Evolutionary conservation across 2,329 filamentous ascomycete genomes (phyloP).

Genomic region (Fusarium annulatum): DNA sequence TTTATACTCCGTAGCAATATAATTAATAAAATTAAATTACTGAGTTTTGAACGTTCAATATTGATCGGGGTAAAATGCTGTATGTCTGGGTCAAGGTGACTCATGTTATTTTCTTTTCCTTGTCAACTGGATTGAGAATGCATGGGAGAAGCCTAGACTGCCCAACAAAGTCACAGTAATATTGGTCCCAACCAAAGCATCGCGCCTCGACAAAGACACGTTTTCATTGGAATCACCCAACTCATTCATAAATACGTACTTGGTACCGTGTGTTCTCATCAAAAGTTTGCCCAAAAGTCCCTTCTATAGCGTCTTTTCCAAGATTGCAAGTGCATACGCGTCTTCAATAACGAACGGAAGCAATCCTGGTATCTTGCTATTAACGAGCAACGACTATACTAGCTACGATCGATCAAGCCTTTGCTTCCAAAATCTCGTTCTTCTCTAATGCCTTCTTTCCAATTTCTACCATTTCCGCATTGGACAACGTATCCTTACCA

Average conservation of each 20-base stretch:
- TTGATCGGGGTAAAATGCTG: background rate
- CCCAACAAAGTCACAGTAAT: too few species aligned
- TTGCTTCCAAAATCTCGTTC: background rate
- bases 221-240: fast-evolving
- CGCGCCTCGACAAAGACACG: too few species aligned
- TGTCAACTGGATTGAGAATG: fast-evolving
- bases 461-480: slow-evolving; percentile 56
- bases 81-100: background rate
- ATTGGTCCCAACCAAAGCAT: too few species aligned
- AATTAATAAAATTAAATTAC: fast-evolving
- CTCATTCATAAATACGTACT: fast-evolving
- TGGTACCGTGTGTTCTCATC: fast-evolving
- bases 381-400: background rate
- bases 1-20: background rate
- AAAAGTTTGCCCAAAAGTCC: fast-evolving
- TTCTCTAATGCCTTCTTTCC: slow-evolving; percentile 30
- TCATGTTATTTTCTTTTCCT: background rate
- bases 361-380: background rate
- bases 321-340: background rate
- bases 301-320: fast-evolving
- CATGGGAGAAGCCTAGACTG: too few species aligned
- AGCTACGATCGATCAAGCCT: background rate
- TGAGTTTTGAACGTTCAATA: fast-evolving
- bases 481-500: slow-evolving; percentile 57
- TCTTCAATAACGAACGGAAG: background rate